These are phyloP conservation scores for Chloris gayana DNA, from an alignment of 176 grass and related monocot species.

Conservation along the genomic window DNA sequence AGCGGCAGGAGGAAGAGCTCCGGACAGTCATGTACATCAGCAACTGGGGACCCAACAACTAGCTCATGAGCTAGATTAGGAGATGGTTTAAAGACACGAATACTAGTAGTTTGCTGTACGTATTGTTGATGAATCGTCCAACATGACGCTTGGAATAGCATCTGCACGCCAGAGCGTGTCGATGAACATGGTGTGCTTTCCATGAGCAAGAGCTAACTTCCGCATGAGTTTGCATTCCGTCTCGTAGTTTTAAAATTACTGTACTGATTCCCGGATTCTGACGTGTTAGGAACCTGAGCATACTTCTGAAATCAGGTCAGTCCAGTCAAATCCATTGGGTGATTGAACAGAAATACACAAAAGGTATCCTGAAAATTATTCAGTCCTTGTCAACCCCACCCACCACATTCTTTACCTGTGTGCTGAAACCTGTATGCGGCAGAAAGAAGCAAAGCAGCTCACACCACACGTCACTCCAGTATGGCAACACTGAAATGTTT, in stretches of 20 bases:
- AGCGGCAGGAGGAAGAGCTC: slow-evolving; percentile 60
- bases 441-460: background rate
- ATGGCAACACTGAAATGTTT: background rate
- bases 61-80: background rate
- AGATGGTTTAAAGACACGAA: no score
- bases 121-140: no score
- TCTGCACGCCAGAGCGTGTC: no score
- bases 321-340: background rate
- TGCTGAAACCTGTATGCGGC: slow-evolving; percentile 4
- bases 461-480: background rate
- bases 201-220: no score
- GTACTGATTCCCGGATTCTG: background rate
- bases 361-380: background rate
- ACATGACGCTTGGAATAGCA: no score
- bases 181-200: no score
- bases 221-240: background rate
- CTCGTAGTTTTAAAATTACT: background rate
- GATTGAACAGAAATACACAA: background rate
- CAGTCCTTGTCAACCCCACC: background rate
- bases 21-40: slow-evolving; percentile 60
- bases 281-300: background rate
- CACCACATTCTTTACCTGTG: background rate
- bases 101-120: no score
- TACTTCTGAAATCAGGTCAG: no score
- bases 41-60: slow-evolving; percentile 69